Evolutionary conservation across 768 basidiomycete genomes (phyloP).

Genomic region (Mycena latifolia): DNA sequence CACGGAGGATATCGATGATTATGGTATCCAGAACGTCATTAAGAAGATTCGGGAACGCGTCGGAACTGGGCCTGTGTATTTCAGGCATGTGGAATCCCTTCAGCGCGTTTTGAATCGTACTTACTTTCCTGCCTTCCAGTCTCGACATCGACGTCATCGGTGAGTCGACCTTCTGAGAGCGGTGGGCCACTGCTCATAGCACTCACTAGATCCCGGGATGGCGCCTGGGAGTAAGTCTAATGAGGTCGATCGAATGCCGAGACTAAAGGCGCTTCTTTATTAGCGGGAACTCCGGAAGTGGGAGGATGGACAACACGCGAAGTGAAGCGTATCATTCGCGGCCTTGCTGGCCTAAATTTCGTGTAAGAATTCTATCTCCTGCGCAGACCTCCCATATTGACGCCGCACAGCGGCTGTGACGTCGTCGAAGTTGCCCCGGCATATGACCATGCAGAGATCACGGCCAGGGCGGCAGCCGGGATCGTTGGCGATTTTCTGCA

Average conservation of each 20-base stretch:
- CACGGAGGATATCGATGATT: slow-evolving; percentile 71
- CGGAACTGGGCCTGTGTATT: slow-evolving; percentile 51
- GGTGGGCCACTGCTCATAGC: not conserved
- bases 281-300: slow-evolving; percentile 39
- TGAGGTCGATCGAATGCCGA: not conserved
- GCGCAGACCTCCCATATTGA: not conserved
- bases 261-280: no score
- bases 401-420: slow-evolving; percentile 56
- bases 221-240: slow-evolving; percentile 67
- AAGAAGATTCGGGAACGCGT: slow-evolving; percentile 58
- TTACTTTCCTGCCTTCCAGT: slow-evolving; percentile 47
- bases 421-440: slow-evolving; percentile 65
- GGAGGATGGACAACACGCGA: slow-evolving; percentile 72
- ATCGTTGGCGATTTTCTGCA: slow-evolving; percentile 57
- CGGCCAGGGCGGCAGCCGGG: slow-evolving; percentile 55
- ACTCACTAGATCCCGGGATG: slow-evolving; percentile 63
- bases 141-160: slow-evolving; percentile 74
- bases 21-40: slow-evolving; percentile 67
- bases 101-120: not conserved
- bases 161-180: slow-evolving; percentile 35
- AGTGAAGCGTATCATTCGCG: slow-evolving; percentile 71
- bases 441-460: slow-evolving; percentile 59
- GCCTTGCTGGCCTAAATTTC: slow-evolving; percentile 69
- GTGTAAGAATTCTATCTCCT: slow-evolving; percentile 53
- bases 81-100: slow-evolving; percentile 62